These are phyloP conservation scores for Cochliopodium minus DNA, from an alignment of 208 protist genomes.

Conservation along the genomic window DNA sequence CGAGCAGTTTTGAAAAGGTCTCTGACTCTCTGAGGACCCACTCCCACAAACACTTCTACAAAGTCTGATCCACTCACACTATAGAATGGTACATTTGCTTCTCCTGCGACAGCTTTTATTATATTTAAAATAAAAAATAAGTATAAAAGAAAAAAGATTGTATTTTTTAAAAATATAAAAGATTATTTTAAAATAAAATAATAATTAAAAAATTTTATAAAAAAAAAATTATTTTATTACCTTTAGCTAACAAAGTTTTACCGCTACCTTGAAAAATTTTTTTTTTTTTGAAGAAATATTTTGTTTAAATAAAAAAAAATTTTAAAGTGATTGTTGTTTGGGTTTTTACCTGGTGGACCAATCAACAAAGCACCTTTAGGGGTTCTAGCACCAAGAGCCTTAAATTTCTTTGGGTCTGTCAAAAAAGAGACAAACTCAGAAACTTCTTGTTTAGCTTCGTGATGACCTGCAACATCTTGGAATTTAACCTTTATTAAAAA, in stretches of 20 bases:
- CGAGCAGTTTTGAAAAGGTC: slow-evolving; percentile 47
- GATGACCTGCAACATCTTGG: slow-evolving; percentile 81
- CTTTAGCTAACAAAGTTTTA: slow-evolving; percentile 33
- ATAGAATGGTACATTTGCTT: slow-evolving; percentile 57
- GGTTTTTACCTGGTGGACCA: slow-evolving; percentile 80
- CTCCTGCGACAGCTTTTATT: slow-evolving; percentile 80
- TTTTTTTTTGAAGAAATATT: neutral
- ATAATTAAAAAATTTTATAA: no score
- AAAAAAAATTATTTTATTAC: no score
- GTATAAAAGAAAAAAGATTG: no score
- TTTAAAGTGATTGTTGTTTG: no score
- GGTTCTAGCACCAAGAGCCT: slow-evolving; percentile 77
- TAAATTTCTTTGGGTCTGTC: slow-evolving; percentile 81
- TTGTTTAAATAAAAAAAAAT: neutral
- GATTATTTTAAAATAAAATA: no score
- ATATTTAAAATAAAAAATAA: no score
- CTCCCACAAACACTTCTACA: slow-evolving; percentile 52
- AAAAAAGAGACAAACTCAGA: slow-evolving; percentile 94
- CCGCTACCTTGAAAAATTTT: neutral
- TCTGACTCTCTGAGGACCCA: slow-evolving; percentile 40
- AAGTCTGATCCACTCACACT: slow-evolving; percentile 43
- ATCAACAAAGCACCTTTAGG: slow-evolving; percentile 83
- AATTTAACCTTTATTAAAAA: slow-evolving; percentile 44
- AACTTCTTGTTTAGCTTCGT: slow-evolving; percentile 89
- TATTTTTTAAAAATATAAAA: no score